A percentile compares a stretch with the other conserved stretches of the same genome.
Evolutionary conservation across 768 basidiomycete species (phyloP).

Genomic region (Cubamyces sp.): DNA sequence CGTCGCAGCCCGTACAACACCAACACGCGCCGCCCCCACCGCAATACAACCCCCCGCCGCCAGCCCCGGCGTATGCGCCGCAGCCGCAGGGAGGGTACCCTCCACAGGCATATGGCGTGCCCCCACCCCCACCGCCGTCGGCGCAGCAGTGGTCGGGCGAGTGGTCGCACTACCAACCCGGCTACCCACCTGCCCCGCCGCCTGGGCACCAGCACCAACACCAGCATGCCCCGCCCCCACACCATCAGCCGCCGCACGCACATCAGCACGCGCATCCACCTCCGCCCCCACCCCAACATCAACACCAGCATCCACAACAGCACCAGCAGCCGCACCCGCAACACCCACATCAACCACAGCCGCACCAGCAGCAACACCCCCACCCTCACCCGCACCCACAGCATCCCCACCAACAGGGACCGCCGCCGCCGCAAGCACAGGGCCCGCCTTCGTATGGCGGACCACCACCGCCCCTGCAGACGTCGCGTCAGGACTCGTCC

Average conservation of each 20-base stretch:
- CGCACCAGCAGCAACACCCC: background rate
- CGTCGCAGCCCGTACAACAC: constrained; percentile 23
- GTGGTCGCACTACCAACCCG: constrained; percentile 25
- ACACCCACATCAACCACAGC: background rate
- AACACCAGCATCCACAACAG: constrained; percentile 11
- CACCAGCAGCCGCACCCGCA: constrained; percentile 9
- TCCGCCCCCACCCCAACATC: background rate
- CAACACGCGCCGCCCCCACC: constrained; percentile 30
- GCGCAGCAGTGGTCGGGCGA: constrained; percentile 23
- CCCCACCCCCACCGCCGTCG: constrained; percentile 28
- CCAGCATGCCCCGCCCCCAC: background rate
- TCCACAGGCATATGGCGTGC: constrained; percentile 34
- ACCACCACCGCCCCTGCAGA: no score
- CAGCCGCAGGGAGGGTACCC: constrained; percentile 33
- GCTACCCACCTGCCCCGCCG: constrained; percentile 26
- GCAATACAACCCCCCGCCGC: constrained; percentile 33
- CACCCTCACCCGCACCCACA: background rate
- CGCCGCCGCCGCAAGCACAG: no score
- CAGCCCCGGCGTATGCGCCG: constrained; percentile 35
- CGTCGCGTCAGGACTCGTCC: background rate
- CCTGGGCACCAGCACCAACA: constrained; percentile 17
- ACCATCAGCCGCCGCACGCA: background rate
- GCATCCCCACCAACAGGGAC: background rate
- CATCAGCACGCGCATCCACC: background rate
- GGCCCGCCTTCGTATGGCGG: no score